Conservation (phyloP, 2,329 filamentous ascomycete genomes). For the Hyphodiscus sp. region DNA sequence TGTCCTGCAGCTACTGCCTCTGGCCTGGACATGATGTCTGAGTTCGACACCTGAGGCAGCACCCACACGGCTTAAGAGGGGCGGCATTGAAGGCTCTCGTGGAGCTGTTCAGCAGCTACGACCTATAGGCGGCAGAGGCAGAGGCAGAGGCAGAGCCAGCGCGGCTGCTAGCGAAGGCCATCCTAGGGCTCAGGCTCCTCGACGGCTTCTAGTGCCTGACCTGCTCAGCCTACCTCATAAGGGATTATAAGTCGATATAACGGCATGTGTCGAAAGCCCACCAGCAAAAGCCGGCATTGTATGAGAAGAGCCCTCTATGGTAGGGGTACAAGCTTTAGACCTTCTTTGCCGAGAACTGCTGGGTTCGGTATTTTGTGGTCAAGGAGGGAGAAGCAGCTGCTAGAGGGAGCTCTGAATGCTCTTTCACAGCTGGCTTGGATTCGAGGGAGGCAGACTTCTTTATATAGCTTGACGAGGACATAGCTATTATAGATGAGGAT, state of each 20-base stretch:
- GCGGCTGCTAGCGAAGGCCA: too few species aligned
- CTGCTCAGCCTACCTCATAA: not conserved
- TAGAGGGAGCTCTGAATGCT: not conserved
- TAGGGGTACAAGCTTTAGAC: not conserved
- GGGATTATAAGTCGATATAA: too few species aligned
- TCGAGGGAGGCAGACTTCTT: constrained; percentile 1
- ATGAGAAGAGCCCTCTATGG: not conserved
- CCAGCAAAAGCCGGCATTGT: not conserved
- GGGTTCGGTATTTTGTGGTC: not conserved
- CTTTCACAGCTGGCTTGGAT: constrained; percentile 24
- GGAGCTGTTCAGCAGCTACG: too few species aligned
- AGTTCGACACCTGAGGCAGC: too few species aligned
- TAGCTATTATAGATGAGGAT: constrained; percentile 1
- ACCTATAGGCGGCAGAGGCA: too few species aligned
- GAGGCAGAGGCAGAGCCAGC: too few species aligned
- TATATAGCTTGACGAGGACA: constrained; percentile 1
- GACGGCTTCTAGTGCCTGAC: not conserved
- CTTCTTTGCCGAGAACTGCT: not conserved
- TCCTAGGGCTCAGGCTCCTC: not conserved
- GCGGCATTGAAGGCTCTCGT: too few species aligned
- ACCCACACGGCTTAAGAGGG: too few species aligned
- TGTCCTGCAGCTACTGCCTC: too few species aligned
- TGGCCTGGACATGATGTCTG: too few species aligned
- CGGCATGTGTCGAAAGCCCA: not conserved
- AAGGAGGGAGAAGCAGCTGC: not conserved